Base-by-base conservation (phyloP, 352 stramenopile species). In the Pythium aquatile region DNA sequence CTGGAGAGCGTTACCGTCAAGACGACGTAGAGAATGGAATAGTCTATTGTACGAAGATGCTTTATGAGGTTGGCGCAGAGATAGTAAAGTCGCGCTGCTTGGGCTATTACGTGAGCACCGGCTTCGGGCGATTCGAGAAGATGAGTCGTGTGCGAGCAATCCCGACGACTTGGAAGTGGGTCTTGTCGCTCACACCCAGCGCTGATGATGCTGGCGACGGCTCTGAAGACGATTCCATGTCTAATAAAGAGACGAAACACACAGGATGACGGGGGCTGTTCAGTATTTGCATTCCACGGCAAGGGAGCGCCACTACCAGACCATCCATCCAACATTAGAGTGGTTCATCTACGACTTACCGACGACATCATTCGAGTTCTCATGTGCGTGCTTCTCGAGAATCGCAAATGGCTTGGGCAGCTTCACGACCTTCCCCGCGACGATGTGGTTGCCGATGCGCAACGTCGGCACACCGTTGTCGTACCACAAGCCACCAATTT, bases 371-470 rank as follows among this genome's bases (percentile, higher is more conserved):
- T 28, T 14, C 16, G 32, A 20, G 3, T 47, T 10, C 30, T 61
- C 54, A 10, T 13, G 54, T 16, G 37, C 13, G 10, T 79, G 53
- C 58, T 89, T 91, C 44, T 85, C 71, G 65, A 96, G 67, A 29
- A 96, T 83, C 14, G 87, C 87, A 46, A 94, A 87, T 1, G 85
- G 80, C 35, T 89, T 93, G 57, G 77, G 65, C 49, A 96, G 72
- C 63, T 82, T 85, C 16, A 66, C 64, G 52, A 90, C 66, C 58
- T 91, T 94, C 32, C 87, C 87, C 17, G 78, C 46, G 32, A 96
- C 74, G 30, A 94, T 76, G 69, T 96, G 87, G 68, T 90, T 93
- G 49, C 87, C 87, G 52, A 96, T 90, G 37, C 85, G 81, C 64
- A 96, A 67, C 61, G 84, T 94, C 3, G 88, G 81, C 35, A 85